Base-by-base conservation (phyloP, 768 basidiomycete species). In the Cubamyces sp. region DNA sequence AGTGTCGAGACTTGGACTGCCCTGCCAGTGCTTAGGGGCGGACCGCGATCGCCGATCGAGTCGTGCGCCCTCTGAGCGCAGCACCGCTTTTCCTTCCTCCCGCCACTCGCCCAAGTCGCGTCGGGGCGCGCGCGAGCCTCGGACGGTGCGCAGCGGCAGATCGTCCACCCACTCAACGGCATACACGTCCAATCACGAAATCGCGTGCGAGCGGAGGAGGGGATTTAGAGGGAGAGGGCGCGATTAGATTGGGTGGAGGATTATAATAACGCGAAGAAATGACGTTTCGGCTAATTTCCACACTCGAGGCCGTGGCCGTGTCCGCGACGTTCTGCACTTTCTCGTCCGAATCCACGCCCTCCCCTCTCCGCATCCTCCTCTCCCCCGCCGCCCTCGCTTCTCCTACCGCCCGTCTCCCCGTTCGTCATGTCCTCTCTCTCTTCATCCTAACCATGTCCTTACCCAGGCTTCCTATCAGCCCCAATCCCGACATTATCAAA, bases 251-350 rank as follows among this genome's bases (percentile, higher is more conserved):
- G 23, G 19, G n/a, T 6, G 23, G 46, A 21, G 48, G 9, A 26
- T 23, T 23, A 28, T 16, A 30, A 19, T 46, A 23, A 16, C 48
- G 28, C 34, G 25, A 11, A 23, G 12, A 46, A 21, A 46, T 52
- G 60, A 61, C 60, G 54, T 50, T 18, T 57, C 61, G 61, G 61
- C 61, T 62, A 57, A 56, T 52, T 62, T 49, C 40, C 37, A 42
- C 16, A 28, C 42, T 37, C 41, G 48, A 42, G 40, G n/a, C 30
- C 21, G 21, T 41, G 50, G 41, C n/a, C 34, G 26, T 46, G 49
- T 34, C 21, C 28, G 16, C 28, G 42, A 40, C 51, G 45, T 42
- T 34, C 45, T 41, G 46, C 62, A 23, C 23, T 53, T 45, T 37
- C 46, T 21, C 48, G 48, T 16, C 39, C 15, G 25, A 34, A 34